Evolutionary conservation across 441 rosid genomes (phyloP), one percentile per base, ranked within the genome.

Genomic region (Cnidoscolus chayamansa): DNA sequence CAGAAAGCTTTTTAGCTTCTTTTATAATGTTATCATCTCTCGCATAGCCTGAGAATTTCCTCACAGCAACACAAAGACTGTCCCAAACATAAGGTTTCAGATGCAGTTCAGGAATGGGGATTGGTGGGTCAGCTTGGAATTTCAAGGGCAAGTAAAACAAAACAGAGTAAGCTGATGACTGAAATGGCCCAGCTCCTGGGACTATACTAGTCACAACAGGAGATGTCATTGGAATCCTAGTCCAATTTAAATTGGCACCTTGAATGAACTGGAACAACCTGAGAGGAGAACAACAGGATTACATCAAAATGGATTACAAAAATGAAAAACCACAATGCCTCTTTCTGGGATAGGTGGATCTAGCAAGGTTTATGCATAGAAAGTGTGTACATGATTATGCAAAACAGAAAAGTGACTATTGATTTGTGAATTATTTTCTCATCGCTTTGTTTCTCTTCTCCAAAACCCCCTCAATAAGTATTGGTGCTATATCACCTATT

Each of bases 211-310:
- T 88, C 65, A 87, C 78, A 53, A 85, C 79, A 0, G 93, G 96
- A 30, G 80, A 47, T 15, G 96, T 90, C 93, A 90, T 88, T 20
- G 87, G 79, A 65, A 90, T 75, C 74, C 91, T 81, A 19, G 91
- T 85, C 78, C 32, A 75, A 58, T 90, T 90, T 15, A 88, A 83
- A 78, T 90, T 90, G 67, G 96, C 96, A 48, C 96, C 93, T 80
- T 86, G 79, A 59, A 80, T 83, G 79, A 58, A 88, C 72, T 86
- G 94, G 81, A 89, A 89, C 80, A 89, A 80, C 83, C 94, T 89
- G 76, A 17, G 30, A 77, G 15, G n/a, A 51, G 37, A 57, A 48
- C 19, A 49, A 9, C 63, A 70, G 16, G 0, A 31, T 13, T 17
- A 37, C 37, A 54, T 54, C 3, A 31, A 51, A 17, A 1, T 15